These are phyloP conservation scores for Tulasnella sp. DNA, from an alignment of 768 basidiomycete genomes.

Conservation along the genomic window DNA sequence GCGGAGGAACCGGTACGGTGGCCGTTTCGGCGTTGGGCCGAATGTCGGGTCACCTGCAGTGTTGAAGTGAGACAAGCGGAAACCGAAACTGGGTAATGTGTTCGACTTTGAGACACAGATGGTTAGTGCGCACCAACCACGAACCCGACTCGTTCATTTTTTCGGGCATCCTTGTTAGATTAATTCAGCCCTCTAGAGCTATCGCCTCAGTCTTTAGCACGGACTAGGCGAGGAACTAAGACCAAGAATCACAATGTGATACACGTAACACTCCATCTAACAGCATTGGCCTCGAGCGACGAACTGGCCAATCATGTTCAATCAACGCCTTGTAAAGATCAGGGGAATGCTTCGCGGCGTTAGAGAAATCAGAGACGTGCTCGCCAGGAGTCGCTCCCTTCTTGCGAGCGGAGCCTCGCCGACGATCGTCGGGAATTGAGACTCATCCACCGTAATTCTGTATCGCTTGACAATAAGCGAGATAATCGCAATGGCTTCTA, in stretches of 20 bases:
- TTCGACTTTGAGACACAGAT: background rate
- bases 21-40: too few relatives aligned
- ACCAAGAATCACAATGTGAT: background rate
- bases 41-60: too few relatives aligned
- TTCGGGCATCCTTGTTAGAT: background rate
- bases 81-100: too few relatives aligned
- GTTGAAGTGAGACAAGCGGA: too few relatives aligned
- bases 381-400: constrained; percentile 17
- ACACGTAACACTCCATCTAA: background rate
- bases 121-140: background rate
- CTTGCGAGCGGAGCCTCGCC: background rate
- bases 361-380: background rate
- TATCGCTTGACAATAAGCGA: constrained; percentile 5
- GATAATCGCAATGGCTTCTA: constrained; percentile 13
- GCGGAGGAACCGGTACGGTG: too few relatives aligned
- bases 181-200: background rate
- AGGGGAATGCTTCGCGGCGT: constrained; percentile 13
- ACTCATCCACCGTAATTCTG: background rate
- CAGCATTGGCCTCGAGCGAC: background rate
- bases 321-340: constrained; percentile 7
- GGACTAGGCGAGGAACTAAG: too few relatives aligned
- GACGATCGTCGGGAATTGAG: background rate
- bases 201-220: too few relatives aligned
- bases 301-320: background rate
- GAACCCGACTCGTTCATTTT: background rate